Base-by-base conservation (phyloP, 1,284 basidiomycete species). In the Tilletia horrida region DNA sequence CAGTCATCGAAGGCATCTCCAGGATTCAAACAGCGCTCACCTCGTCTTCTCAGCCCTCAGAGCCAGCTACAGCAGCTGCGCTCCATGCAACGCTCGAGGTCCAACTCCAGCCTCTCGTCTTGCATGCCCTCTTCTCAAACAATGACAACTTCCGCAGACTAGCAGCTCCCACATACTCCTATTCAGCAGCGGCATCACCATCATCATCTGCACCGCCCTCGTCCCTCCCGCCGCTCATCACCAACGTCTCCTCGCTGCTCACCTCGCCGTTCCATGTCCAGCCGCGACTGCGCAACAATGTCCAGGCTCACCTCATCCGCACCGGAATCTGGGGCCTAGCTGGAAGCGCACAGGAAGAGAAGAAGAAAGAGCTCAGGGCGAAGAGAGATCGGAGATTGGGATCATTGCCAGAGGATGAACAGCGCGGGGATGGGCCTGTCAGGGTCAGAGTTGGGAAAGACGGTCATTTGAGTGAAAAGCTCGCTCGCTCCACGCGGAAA, bases 101-200 rank as follows among this genome's bases (percentile, higher is more conserved):
- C 61, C 16, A 62, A 42, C 42, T 44, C 23, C 18, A 43, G 11
- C 40, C 40, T 18, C 18, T 62, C 43, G 23, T 25, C 40, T n/a
- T 62, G 42, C 61, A 43, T 40, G 43, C 43, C 61, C 61, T 62
- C 61, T 62, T 45, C 42, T 62, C 43, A 13, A 18, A 43, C 23
- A 18, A 25, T 16, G n/a, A 62, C 11, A 62, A 43, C 61, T 44
- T 62, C 40, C 18, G 11, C 40, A 23, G 2, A 2, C 25, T 45
- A 14, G 42, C 43, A 1, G 11, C n/a, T 1, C 61, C 61, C 3
- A 62, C 43, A 1, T 45, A 43, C 42, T 21, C 43, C 7, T 62
- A 44, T 18, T 27, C 43, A 2, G 40, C 43, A 21, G 11, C 21
- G 4, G 40, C 21, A n/a, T 23, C 21, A 21, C 11, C 11, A 25